Base-by-base conservation (phyloP, 2,329 filamentous ascomycete genomes). In the Fusarium musae region DNA sequence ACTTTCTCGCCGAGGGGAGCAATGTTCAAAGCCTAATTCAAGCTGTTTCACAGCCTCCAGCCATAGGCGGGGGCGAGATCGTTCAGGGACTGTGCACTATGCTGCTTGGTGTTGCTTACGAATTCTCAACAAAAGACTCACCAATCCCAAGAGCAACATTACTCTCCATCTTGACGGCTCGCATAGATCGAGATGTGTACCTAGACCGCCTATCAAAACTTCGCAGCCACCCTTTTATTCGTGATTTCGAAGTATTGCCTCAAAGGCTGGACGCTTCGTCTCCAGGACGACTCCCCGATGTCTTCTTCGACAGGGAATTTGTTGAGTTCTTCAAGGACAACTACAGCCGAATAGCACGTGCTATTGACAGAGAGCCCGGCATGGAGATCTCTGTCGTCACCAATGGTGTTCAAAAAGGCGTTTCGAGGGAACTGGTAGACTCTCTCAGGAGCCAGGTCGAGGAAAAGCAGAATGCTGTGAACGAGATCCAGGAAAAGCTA, bases 51-150 rank as follows among this genome's bases (percentile, higher is more conserved):
- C 91, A 91, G 72, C 89, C 91, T 68, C 69, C 74, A 28, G 84
- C 87, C 74, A 83, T 87, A 34, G 89, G 90, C 17, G 90, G 90
- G 17, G 91, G 91, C 66, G 85, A 89, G 26, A 85, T 97, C 37
- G 87, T 96, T 19, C 93, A 94, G 73, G 96, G 96, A 4, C 87
- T 99, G 17, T 94, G 93, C 79, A 93, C 95, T 21, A 91, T 95
- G 79, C 84, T 99, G 1, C 87, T 98, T 3, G 96, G 96, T 15
- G 92, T 97, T 26, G 88, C 96, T 9, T 99, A 98, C 80, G 96
- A 99, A 78, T 99, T 98, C 79, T 98, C 96, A 15, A 98, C 96
- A 1, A 97, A 97, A 80, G 96, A 99, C 82, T 98, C 96, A 0
- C 94, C 96, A 0, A 92, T 99, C 58, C 90, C 96, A 10, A 89